These are phyloP conservation scores for Raphidocelis subcapitata DNA, from an alignment of 139 green algal species.

Conservation along the genomic window DNA sequence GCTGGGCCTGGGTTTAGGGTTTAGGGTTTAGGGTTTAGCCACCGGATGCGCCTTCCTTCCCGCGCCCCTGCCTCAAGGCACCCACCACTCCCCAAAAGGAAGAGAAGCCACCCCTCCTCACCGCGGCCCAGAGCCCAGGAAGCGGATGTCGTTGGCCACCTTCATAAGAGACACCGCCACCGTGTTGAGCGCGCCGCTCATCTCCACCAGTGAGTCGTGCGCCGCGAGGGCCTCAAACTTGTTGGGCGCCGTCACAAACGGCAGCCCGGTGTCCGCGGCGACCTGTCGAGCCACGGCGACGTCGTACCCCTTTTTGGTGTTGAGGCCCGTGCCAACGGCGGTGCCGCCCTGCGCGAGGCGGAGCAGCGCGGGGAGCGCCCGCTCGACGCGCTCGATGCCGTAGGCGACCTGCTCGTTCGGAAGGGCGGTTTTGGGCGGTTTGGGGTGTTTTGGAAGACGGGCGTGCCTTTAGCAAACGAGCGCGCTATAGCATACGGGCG, in stretches of 20 bases:
- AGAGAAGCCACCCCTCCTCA: background rate
- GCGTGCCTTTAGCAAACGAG: too few relatives aligned
- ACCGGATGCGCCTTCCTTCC: too few relatives aligned
- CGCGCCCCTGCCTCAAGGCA: too few relatives aligned
- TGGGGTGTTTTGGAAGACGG: too few relatives aligned
- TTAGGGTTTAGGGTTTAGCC: too few relatives aligned
- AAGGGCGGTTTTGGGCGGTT: background rate
- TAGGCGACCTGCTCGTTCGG: conserved; percentile 86
- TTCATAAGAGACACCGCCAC: conserved; percentile 93
- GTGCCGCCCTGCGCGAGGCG: conserved; percentile 91
- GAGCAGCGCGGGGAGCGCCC: conserved; percentile 70
- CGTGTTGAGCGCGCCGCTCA: conserved; percentile 86
- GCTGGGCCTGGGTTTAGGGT: too few relatives aligned
- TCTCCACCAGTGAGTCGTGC: conserved; percentile 90
- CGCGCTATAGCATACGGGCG: too few relatives aligned
- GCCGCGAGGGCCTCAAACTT: conserved; percentile 97
- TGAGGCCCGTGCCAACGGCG: conserved; percentile 95
- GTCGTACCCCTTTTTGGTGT: conserved; percentile 85
- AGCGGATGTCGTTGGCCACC: conserved; percentile 86
- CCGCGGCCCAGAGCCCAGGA: conserved; percentile 49
- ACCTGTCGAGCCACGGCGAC: conserved; percentile 74
- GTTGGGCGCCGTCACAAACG: conserved; percentile 92
- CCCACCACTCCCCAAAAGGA: background rate
- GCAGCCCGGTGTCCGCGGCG: conserved; percentile 79
- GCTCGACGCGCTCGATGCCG: conserved; percentile 70